A percentile compares a stretch with the other conserved stretches of the same genome.
Conservation (phyloP, 495 filamentous ascomycete genomes). For the Penicillium paxilli region DNA sequence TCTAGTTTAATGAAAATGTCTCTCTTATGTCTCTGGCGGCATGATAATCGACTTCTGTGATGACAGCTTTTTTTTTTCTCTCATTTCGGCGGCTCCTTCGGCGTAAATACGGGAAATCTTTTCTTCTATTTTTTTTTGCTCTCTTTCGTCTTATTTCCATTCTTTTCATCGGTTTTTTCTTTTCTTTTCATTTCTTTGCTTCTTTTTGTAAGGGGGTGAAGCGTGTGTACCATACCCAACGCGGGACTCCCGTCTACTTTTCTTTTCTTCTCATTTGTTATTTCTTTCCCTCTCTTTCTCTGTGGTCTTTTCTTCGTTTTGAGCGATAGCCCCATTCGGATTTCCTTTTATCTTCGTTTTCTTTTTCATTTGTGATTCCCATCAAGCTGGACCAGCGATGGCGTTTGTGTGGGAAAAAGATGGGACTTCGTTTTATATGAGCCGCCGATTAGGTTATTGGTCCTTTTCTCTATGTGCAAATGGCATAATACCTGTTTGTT, state of each 20-base stretch:
- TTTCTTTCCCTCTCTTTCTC: too few species aligned
- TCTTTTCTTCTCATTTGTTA: constrained; percentile 7
- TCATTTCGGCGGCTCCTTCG: background rate
- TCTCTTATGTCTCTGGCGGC: background rate
- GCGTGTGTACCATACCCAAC: constrained; percentile 28
- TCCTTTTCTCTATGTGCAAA: background rate
- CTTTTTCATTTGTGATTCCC: constrained; percentile 21
- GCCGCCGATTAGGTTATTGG: background rate
- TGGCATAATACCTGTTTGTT: constrained; percentile 8
- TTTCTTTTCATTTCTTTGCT: constrained; percentile 4
- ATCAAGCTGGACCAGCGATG: constrained; percentile 30
- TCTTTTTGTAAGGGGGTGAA: constrained; percentile 13
- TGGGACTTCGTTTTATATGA: constrained; percentile 13
- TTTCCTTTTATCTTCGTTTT: constrained; percentile 1
- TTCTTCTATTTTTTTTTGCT: constrained; percentile 6
- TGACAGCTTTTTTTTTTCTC: background rate
- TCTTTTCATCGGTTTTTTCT: constrained; percentile 10
- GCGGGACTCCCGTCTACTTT: constrained; percentile 15
- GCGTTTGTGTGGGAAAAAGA: constrained; percentile 35
- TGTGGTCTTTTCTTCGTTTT: constrained; percentile 1
- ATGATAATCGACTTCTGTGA: constrained; percentile 1
- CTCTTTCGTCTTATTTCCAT: constrained; percentile 11
- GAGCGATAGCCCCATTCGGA: constrained; percentile 1
- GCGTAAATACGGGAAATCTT: background rate
- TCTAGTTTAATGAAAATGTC: background rate